Base-by-base conservation (phyloP, 1,284 basidiomycete genomes). In the Puccinia coronata region DNA sequence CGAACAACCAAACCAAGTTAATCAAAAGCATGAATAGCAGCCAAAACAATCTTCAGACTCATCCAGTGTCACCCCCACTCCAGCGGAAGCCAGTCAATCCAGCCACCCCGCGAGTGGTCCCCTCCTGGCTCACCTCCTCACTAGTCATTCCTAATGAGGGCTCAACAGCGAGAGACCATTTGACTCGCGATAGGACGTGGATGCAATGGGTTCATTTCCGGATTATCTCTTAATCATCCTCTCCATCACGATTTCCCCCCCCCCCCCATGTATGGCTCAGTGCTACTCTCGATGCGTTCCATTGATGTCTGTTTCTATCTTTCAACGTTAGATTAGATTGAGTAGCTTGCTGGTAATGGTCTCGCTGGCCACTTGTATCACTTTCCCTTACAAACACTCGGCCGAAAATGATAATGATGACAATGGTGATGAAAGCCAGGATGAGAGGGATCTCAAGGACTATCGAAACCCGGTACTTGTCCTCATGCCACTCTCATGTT, bases 121-220 rank as follows among this genome's bases (percentile, higher is more conserved):
- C 9, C 69, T 51, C 67, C 1, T 55, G 47, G 31, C 23, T 71
- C 47, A n/a, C 14, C 28, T 53, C 49, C 20, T 28, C 47, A 36
- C 16, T 36, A 31, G 36, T 71, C 69, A 73, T 80, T 39, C 41
- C 55, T 8, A 80, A 80, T 28, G 69, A 69, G 14, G 78, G 78
- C 6, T 80, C 78, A 31, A 80, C 78, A 47, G 78, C 78, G 23
- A 55, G 78, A 16, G 78, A 80, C 43, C 78, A 80, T 65, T 65
- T 72, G 12, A 47, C 39, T 36, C 51, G 70, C 23, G 78, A 80
- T 65, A 69, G 78, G 14, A 80, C 69, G 18, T 80, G 78, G 78
- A 80, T 80, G 78, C 69, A 73, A 80, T 80, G 78, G 78, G 70
- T 80, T n/a, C 3, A 31, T 36, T 51, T 20, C 23, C n/a, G n/a